Conservation (phyloP, 164 flowering plant species). For the Sedum album region DNA sequence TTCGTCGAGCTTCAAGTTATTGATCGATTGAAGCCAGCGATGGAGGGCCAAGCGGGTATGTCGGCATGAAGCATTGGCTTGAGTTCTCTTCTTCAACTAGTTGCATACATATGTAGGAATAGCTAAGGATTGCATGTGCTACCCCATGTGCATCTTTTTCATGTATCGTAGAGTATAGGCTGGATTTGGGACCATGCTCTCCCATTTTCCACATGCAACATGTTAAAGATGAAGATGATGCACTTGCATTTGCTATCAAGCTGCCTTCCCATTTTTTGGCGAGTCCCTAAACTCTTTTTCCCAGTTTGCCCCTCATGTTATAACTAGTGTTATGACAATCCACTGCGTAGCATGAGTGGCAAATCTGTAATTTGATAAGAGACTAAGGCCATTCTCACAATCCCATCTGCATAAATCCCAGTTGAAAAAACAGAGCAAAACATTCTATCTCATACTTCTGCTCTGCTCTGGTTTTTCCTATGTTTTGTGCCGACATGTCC, state of each 20-base stretch:
- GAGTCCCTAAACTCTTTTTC: background rate
- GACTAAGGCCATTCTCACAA: background rate
- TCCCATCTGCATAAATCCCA: background rate
- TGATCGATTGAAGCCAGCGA: no score
- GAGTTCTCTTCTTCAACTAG: background rate
- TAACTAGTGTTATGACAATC: no score
- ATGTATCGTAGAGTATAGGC: background rate
- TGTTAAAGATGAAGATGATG: background rate
- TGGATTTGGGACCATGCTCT: constrained; percentile 4
- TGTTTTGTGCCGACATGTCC: background rate
- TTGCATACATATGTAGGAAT: background rate
- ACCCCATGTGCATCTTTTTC: constrained; percentile 2
- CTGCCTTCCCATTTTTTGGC: background rate
- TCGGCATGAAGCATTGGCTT: background rate
- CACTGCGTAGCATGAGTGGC: background rate
- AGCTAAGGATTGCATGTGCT: background rate
- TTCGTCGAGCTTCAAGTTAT: background rate
- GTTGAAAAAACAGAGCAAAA: constrained; percentile 3
- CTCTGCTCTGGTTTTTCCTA: background rate
- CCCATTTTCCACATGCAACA: background rate
- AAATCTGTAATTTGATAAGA: background rate
- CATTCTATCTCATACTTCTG: background rate
- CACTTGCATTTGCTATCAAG: constrained; percentile 4
- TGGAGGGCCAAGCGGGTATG: background rate
- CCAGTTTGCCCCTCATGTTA: background rate